Conservation (phyloP, 805 yeast genomes). For the Brettanomyces anomalus region DNA sequence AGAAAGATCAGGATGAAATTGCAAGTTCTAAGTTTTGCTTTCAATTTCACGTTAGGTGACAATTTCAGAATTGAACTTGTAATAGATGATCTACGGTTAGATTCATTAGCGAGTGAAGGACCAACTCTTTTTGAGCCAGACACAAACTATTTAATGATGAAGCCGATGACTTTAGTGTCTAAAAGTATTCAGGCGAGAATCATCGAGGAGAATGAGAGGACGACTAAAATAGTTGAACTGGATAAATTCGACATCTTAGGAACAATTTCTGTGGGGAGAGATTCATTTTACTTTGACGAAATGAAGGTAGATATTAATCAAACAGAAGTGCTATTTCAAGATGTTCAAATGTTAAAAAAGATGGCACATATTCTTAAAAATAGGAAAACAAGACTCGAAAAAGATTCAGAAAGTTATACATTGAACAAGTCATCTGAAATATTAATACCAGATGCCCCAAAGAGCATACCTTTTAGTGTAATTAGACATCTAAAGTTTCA, state of each 20-base stretch:
- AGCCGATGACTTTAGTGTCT: conserved; percentile 10
- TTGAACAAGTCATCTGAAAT: no score
- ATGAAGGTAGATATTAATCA: conserved; percentile 5
- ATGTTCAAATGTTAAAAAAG: conserved; percentile 11
- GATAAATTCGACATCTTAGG: conserved; percentile 11
- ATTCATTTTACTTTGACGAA: conserved; percentile 3
- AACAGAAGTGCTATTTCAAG: conserved; percentile 9
- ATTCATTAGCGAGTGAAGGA: conserved; percentile 17
- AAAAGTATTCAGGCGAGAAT: conserved; percentile 17
- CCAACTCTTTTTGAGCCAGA: conserved; percentile 15
- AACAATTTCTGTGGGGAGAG: conserved; percentile 6
- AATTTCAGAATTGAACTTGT: conserved; percentile 7
- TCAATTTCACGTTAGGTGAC: conserved; percentile 9
- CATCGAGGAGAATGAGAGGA: conserved; percentile 4
- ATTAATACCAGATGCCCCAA: no score
- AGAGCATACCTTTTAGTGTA: no score
- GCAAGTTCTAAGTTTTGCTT: conserved; percentile 16
- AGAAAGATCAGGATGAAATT: conserved; percentile 9
- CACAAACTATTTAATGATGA: conserved; percentile 7
- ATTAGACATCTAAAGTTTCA: neutral
- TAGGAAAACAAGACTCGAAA: neutral
- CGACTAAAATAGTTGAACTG: conserved; percentile 9
- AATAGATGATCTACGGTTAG: conserved; percentile 19
- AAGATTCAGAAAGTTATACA: no score
- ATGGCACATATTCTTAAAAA: conserved; percentile 3